Evolutionary conservation across 1,139 yeast genomes (phyloP).

Genomic region (Sporopachydermia cereana): DNA sequence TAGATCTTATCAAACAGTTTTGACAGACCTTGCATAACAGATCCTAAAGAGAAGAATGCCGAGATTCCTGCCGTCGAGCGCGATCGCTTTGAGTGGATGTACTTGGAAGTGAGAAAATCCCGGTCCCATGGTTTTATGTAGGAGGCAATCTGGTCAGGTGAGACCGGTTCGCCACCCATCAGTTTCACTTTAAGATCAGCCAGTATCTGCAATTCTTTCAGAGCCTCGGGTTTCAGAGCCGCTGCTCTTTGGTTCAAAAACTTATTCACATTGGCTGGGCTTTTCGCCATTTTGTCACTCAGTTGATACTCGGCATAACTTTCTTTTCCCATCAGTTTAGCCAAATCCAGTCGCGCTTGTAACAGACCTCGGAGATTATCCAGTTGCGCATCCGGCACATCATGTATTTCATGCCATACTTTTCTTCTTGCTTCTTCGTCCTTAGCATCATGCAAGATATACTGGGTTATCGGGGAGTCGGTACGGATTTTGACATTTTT

Average conservation of each 20-base stretch:
- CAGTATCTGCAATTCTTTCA: conserved; percentile 42
- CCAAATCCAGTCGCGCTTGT: conserved; percentile 56
- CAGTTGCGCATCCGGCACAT: conserved; percentile 46
- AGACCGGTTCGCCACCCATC: conserved; percentile 12
- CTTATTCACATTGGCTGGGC: conserved; percentile 61
- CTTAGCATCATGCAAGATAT: conserved; percentile 49
- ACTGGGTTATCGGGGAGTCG: conserved; percentile 55
- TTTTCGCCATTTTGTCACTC: conserved; percentile 82
- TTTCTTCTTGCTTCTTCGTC: conserved; percentile 47
- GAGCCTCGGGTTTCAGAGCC: conserved; percentile 42
- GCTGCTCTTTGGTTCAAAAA: conserved; percentile 52
- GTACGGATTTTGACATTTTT: conserved; percentile 44
- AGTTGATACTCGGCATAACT: conserved; percentile 75
- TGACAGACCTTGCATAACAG: conserved; percentile 76
- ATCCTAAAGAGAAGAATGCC: conserved; percentile 72
- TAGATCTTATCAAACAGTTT: conserved; percentile 58
- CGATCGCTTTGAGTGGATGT: conserved; percentile 21
- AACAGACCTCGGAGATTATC: conserved; percentile 46
- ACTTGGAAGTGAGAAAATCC: conserved; percentile 47
- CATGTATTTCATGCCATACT: conserved; percentile 67
- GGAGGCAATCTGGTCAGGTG: conserved; percentile 12
- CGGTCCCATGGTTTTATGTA: conserved; percentile 81
- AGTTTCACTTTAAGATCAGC: conserved; percentile 28
- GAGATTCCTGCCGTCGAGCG: conserved; percentile 30
- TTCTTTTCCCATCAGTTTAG: conserved; percentile 59